phyloP scores from a whole-genome alignment of 179 eudicot genomes.

The Nepenthes alata region DNA sequence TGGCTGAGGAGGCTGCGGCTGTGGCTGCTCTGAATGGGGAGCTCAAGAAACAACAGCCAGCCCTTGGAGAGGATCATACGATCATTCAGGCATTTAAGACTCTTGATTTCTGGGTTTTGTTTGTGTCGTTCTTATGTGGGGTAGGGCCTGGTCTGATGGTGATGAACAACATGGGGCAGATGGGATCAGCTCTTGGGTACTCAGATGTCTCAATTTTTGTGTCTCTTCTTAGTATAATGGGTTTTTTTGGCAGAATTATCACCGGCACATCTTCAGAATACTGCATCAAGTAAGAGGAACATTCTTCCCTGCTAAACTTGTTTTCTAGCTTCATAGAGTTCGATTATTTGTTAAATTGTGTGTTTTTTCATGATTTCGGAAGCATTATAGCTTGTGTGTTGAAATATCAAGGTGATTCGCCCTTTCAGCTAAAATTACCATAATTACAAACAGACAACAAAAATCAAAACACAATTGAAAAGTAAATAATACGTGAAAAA shows the following conservation, averaged over 20 bases:
- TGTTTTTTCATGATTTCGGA: no score
- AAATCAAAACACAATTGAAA: no score
- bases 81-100: slow-evolving; percentile 54
- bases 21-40: slow-evolving; percentile 2
- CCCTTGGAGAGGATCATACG: slow-evolving; percentile 87
- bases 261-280: slow-evolving; percentile 77
- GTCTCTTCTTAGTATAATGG: slow-evolving; percentile 72
- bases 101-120: slow-evolving; percentile 82
- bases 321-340: not conserved
- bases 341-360: no score
- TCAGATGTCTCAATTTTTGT: slow-evolving; percentile 73
- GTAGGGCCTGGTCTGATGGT: slow-evolving; percentile 90
- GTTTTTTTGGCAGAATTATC: slow-evolving; percentile 75
- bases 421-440: no score
- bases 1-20: slow-evolving; percentile 8
- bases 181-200: slow-evolving; percentile 81
- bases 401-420: no score
- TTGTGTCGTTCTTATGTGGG: slow-evolving; percentile 75
- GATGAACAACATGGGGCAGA: slow-evolving; percentile 92
- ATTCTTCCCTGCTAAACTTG: not conserved
- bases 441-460: no score
- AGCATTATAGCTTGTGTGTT: no score
- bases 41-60: slow-evolving; percentile 29
- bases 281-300: slow-evolving; percentile 61
- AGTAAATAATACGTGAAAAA: no score